Evolutionary conservation across 331 rosid species (phyloP), one percentile per base, ranked within the genome.

Genomic region (Quercus lobata): DNA sequence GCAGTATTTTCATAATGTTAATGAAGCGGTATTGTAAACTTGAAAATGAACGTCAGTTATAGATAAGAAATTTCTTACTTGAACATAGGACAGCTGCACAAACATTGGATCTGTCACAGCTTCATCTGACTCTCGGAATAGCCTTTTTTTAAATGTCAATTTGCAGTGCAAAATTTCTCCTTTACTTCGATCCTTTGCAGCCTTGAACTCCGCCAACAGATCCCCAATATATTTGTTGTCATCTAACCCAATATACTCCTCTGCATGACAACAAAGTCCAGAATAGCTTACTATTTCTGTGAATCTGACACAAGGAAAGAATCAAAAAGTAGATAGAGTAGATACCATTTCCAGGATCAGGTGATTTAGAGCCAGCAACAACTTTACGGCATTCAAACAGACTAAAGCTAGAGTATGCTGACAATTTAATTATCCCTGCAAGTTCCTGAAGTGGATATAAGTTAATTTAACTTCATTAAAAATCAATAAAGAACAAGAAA

Each of bases 131-230:
- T 94, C 97, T 16, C 97, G 91, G 86, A 94, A 94, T 61, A 94
- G 83, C 79, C 87, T 94, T 85, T 92, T 94, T 88, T 94, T 94
- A 81, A 89, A 91, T 58, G 86, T 81, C 69, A 94, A 83, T 80
- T 94, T 94, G 88, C 96, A 91, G 56, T 92, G 97, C 92, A 94
- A 86, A 74, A 92, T 91, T 84, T 94, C 98, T 83, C 97, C 98
- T 84, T 94, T 94, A 72, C 89, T 92, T 81, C 92, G 91, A 81
- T 94, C 98, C 86, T 94, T 94, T 75, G 91, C 92, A 41, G 89
- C 88, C 91, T 90, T 94, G 81, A 94, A 91, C 78, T 92, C 98
- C 1, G 93, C 90, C 44, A 94, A 60, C 69, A 94, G 88, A 90
- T 94, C 98, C 63, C 97, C 98, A 22, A 94, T 84, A 75, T 94